These are phyloP conservation scores for Vigna radiata DNA, from an alignment of 306 rosid species.

Conservation along the genomic window DNA sequence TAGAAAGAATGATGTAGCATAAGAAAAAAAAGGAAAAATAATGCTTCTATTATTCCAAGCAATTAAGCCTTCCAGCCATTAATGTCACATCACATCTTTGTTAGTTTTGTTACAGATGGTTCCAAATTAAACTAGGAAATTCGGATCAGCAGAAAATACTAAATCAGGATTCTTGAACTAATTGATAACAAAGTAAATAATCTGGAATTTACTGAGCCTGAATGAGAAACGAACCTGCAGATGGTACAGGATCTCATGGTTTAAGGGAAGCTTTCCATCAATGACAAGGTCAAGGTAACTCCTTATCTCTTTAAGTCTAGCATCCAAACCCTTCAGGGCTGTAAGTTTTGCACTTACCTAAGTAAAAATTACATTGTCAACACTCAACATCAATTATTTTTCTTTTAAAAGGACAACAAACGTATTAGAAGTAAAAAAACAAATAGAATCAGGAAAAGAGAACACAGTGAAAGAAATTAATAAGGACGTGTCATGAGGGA, in stretches of 20 bases:
- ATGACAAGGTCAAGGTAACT: slow-evolving; percentile 87
- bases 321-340: slow-evolving; percentile 95
- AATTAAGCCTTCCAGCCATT: neutral
- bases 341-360: slow-evolving; percentile 92
- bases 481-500: neutral
- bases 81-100: neutral
- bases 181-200: slow-evolving; percentile 28
- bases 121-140: neutral
- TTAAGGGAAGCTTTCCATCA: slow-evolving; percentile 80
- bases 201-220: neutral
- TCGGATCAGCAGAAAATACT: slow-evolving; percentile 7
- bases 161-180: slow-evolving; percentile 15
- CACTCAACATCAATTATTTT: slow-evolving; percentile 3
- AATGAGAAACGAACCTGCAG: slow-evolving; percentile 63
- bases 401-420: slow-evolving; percentile 26
- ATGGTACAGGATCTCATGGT: slow-evolving; percentile 93
- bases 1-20: slow-evolving; percentile 7
- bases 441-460: neutral
- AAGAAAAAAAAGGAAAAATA: neutral
- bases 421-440: neutral
- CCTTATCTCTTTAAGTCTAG: slow-evolving; percentile 80
- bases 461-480: slow-evolving; percentile 7
- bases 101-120: neutral
- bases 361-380: slow-evolving; percentile 28
- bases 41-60: neutral